Base-by-base conservation (phyloP, 2,329 filamentous ascomycete genomes). In the Claviceps sp. region DNA sequence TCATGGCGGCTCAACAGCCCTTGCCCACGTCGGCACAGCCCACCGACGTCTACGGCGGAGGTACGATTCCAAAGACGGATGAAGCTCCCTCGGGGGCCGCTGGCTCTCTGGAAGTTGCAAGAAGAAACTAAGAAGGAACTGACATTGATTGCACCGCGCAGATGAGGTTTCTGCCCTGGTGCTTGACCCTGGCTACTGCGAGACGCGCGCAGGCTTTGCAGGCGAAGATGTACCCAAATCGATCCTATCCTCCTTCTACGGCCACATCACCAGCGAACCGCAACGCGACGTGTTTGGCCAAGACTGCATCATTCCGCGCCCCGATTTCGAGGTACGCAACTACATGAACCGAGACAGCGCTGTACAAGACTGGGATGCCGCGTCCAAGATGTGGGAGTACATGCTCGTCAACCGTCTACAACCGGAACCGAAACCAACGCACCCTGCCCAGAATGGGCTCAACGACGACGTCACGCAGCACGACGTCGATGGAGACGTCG, bases 81-180 rank as follows among this genome's bases (percentile, higher is more conserved):
- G n/a, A 29, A 45, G 22, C 22, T 45, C 43, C 23, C 43, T 29
- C 43, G 20, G 22, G 26, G 26, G 26, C 26, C 26, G 26, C 26
- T 29, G 26, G 26, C 26, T 29, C 8, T 29, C 26, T 29, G 8
- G 26, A 29, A 29, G 26, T 29, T 29, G 26, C 26, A 29, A 29
- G 8, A 29, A 29, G 26, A 29, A 29, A 29, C 8, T 29, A 29
- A 29, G 26, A 29, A 29, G 26, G 26, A 39, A 49, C 50, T 53
- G 44, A 52, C 43, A 47, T 37, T 43, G 13, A 23, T 43, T 4
- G 17, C 17, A 9, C 23, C 39, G 2, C 14, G 53, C 61, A 95
- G 93, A 98, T 75, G 93, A 98, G 74, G 90, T 98, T 58, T 94
- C 90, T 38, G 94, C 94, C 50, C 86, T 98, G 60, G 88, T 98